Percentiles rank a stretch among this genome's conserved stretches.
Evolutionary conservation across 306 rosid species (phyloP).

Genomic region (Corylus avellana): DNA sequence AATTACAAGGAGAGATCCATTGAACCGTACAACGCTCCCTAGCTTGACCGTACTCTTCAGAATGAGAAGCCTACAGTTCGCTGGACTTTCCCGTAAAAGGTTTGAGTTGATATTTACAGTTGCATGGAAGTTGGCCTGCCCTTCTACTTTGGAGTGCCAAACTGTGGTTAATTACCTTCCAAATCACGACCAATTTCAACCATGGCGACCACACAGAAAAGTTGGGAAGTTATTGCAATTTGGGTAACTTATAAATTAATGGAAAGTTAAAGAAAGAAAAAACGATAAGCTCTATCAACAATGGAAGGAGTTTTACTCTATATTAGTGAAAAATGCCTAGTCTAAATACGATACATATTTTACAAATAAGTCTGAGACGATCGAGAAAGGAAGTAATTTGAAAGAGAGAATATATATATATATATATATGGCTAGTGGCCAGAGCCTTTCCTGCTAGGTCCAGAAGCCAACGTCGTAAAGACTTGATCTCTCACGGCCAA

Average conservation of each 20-base stretch:
- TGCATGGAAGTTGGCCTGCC: neutral
- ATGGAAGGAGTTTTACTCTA: neutral
- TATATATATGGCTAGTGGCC: conserved; percentile 58
- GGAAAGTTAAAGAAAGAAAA: neutral
- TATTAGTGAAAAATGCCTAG: neutral
- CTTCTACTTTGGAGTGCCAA: neutral
- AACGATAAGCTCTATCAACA: neutral
- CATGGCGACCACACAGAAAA: neutral
- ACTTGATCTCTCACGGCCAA: conserved; percentile 27
- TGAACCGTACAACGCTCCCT: no score
- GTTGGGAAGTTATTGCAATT: neutral
- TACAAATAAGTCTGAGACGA: neutral
- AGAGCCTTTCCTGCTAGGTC: conserved; percentile 80
- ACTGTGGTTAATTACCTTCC: neutral
- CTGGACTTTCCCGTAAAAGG: no score
- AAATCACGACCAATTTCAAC: neutral
- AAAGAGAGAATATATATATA: neutral
- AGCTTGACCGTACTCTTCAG: no score
- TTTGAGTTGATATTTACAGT: neutral
- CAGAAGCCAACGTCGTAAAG: conserved; percentile 61
- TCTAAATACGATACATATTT: neutral
- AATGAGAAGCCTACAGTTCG: no score
- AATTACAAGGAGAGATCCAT: no score
- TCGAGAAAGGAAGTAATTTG: neutral
- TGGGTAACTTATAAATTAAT: no score